Evolutionary conservation across 805 yeast species (phyloP).

Genomic region (Yamadazyma akitaensis): DNA sequence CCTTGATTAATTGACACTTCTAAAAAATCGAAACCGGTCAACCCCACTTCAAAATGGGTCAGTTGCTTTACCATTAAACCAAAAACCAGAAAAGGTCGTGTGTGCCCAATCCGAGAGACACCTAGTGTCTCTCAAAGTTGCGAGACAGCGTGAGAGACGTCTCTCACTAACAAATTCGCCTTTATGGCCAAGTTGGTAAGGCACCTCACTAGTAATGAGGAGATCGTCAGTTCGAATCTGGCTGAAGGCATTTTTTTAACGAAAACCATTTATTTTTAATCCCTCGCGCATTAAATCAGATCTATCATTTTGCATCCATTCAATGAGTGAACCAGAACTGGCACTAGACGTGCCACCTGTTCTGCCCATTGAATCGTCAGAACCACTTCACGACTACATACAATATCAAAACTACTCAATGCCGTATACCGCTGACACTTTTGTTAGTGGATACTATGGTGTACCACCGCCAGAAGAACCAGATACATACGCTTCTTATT

Average conservation of each 20-base stretch:
- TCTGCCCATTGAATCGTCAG: background rate
- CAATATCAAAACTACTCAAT: conserved; percentile 6
- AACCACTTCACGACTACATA: conserved; percentile 5
- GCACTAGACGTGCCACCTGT: background rate
- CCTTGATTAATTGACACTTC: too few species aligned
- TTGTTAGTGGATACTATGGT: background rate
- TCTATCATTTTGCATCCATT: background rate
- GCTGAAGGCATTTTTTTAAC: conserved; percentile 20
- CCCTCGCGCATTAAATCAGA: background rate
- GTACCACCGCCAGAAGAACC: background rate
- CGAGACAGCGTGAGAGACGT: too few species aligned
- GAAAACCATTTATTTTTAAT: too few species aligned
- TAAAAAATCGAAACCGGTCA: too few species aligned
- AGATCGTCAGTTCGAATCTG: conserved; percentile 26
- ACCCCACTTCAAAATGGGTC: too few species aligned
- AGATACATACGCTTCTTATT: conserved; percentile 20
- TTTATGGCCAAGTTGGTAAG: background rate
- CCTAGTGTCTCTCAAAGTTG: too few species aligned
- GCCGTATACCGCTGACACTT: conserved; percentile 5
- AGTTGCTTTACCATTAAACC: too few species aligned
- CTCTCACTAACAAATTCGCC: too few species aligned
- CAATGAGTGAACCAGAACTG: background rate
- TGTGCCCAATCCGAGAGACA: too few species aligned
- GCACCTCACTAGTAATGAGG: conserved; percentile 25
- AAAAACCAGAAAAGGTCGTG: too few species aligned